Evolutionary conservation across 2,329 filamentous ascomycete species (phyloP), one percentile per base, ranked within the genome.

Genomic region (Aspergillus oerlinghausenensis): DNA sequence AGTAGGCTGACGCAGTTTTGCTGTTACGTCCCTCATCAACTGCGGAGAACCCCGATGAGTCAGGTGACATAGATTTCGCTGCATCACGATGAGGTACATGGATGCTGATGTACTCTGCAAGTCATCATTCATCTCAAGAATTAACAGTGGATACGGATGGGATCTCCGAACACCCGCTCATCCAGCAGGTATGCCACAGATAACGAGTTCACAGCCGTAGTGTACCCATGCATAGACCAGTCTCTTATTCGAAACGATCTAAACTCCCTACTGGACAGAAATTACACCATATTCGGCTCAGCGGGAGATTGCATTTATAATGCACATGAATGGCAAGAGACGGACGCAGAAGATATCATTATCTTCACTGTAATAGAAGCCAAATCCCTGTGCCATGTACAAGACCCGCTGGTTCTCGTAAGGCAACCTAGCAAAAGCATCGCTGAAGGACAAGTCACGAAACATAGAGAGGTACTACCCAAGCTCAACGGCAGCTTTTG

Each of bases 401-500:
- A 26, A 25, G 43, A 47, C 43, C 7, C 32, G 2, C 32, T 38
- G 32, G 32, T 17, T 38, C 32, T 14, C n/a, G 10, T 9, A 23
- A 21, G n/a, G 21, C 42, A 10, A 23, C 8, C n/a, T 49, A 32
- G n/a, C 3, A 11, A 23, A 25, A 19, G 23, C 28, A 26, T 40
- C 25, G 25, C 35, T 45, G 38, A 19, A 55, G 56, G 51, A 59
- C 10, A 43, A 25, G n/a, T 38, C 23, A 14, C 17, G 35, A 25
- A 23, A 45, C 32, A 14, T 17, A 23, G 23, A 23, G 23, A 23
- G 23, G 23, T 23, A n/a, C 25, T 49, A 11, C 11, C 9, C 19
- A 21, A 14, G 19, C 53, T 71, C 64, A 76, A 25, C 67, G 64
- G 67, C 77, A 79, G 54, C 77, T 77, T 49, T 71, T 69, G 61